phyloP scores from a whole-genome alignment of 2,329 filamentous ascomycete species.

The Colletotrichum gloeosporioides region DNA sequence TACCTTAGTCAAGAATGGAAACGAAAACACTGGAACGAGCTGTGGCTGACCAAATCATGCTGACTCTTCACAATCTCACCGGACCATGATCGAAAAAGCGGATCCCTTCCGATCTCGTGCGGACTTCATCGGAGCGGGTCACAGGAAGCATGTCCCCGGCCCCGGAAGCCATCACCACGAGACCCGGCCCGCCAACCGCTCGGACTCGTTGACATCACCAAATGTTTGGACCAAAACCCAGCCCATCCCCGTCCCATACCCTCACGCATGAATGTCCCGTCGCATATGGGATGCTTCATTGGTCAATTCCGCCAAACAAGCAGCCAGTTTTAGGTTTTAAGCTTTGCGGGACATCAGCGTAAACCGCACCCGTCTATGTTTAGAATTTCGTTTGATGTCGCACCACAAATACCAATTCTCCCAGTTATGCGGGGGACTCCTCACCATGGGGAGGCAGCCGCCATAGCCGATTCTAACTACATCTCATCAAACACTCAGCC shows the following conservation, averaged over 20 bases:
- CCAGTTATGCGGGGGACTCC: neutral
- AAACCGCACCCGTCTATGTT: neutral
- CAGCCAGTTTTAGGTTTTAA: neutral
- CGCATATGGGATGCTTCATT: neutral
- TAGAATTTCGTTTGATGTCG: constrained; percentile 14
- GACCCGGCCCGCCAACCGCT: neutral
- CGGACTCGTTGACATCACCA: neutral
- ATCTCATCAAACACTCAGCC: neutral
- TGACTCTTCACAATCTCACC: neutral
- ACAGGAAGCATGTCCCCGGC: neutral
- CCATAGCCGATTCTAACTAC: neutral
- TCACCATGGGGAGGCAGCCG: neutral
- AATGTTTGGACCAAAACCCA: neutral
- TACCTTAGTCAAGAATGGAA: neutral
- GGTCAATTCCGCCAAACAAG: neutral
- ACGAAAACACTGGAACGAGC: neutral
- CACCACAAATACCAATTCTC: neutral
- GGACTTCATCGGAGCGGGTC: neutral
- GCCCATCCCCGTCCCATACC: neutral
- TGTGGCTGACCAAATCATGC: neutral
- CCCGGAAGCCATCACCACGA: neutral
- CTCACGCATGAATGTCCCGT: neutral
- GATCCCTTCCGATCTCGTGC: neutral
- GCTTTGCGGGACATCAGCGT: neutral
- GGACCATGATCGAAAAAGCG: neutral